These are phyloP conservation scores for Priceomyces carsonii DNA, from an alignment of 805 yeast species.

Conservation along the genomic window DNA sequence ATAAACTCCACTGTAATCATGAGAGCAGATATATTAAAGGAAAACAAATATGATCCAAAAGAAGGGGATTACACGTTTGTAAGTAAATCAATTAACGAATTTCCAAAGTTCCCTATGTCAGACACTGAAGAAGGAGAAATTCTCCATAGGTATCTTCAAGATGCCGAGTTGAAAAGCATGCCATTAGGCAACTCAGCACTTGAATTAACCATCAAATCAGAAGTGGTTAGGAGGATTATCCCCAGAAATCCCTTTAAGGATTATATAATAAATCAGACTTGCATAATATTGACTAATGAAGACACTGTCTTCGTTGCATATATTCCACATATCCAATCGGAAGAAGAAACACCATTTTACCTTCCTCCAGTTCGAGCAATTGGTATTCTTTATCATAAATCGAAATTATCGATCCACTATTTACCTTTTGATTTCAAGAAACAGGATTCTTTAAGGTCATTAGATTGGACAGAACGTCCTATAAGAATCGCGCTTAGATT, in stretches of 20 bases:
- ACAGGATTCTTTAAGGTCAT: conserved; percentile 23
- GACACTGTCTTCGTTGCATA: conserved; percentile 63
- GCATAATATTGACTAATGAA: conserved; percentile 48
- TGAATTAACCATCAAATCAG: conserved; percentile 36
- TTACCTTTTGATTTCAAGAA: conserved; percentile 51
- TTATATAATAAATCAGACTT: conserved; percentile 80
- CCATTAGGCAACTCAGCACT: conserved; percentile 23
- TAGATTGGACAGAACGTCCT: conserved; percentile 57
- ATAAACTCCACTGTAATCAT: conserved; percentile 89
- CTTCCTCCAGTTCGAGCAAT: conserved; percentile 84
- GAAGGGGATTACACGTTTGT: conserved; percentile 30
- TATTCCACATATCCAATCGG: conserved; percentile 66
- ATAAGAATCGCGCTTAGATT: conserved; percentile 81
- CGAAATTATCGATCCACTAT: conserved; percentile 69
- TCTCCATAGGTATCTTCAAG: conserved; percentile 35
- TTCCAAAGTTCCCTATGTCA: conserved; percentile 36
- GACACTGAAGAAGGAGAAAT: conserved; percentile 18
- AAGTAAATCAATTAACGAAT: conserved; percentile 23
- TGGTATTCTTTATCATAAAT: conserved; percentile 57
- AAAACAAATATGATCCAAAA: conserved; percentile 42
- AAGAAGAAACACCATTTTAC: conserved; percentile 77
- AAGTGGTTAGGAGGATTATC: conserved; percentile 79
- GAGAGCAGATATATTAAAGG: conserved; percentile 78
- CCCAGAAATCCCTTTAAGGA: conserved; percentile 92
- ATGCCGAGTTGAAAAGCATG: conserved; percentile 29